A percentile compares a stretch with the other conserved stretches of the same genome.
Conservation (phyloP, 2,329 filamentous ascomycete species). For the Fusarium tupiense region DNA sequence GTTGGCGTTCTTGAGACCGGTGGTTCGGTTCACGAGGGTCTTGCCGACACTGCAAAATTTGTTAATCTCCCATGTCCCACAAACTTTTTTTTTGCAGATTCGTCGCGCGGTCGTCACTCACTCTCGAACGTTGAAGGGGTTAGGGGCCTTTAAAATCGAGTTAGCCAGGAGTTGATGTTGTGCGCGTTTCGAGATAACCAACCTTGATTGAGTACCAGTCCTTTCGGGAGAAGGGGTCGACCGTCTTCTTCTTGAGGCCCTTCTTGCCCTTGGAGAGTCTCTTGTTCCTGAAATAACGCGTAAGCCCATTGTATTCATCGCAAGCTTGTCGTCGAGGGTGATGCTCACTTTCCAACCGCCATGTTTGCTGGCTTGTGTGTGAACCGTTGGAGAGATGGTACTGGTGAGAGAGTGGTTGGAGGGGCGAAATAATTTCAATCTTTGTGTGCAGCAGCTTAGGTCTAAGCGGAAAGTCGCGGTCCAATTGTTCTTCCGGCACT, state of each 20-base stretch:
- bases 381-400: slow-evolving; percentile 55
- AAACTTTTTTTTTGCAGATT: slow-evolving; percentile 11
- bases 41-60: slow-evolving; percentile 85
- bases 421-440: slow-evolving; percentile 53
- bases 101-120: slow-evolving; percentile 65
- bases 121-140: slow-evolving; percentile 96
- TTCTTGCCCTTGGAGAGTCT: slow-evolving; percentile 99
- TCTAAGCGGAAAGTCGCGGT: slow-evolving; percentile 47
- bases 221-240: slow-evolving; percentile 98
- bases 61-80: slow-evolving; percentile 33
- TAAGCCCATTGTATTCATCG: slow-evolving; percentile 34
- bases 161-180: slow-evolving; percentile 25
- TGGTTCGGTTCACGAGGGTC: slow-evolving; percentile 99
- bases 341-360: slow-evolving; percentile 69
- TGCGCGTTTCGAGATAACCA: slow-evolving; percentile 25
- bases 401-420: slow-evolving; percentile 53
- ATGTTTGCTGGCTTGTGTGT: slow-evolving; percentile 64
- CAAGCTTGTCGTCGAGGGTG: slow-evolving; percentile 15
- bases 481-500: slow-evolving; percentile 44
- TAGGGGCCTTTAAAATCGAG: slow-evolving; percentile 73
- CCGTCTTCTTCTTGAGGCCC: slow-evolving; percentile 99
- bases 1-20: slow-evolving; percentile 99
- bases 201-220: slow-evolving; percentile 99
- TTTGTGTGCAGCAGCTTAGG: slow-evolving; percentile 53
- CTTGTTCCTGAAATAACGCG: slow-evolving; percentile 81